Conservation (phyloP, 75 land plant genomes). For the Sequoia sempervirens region DNA sequence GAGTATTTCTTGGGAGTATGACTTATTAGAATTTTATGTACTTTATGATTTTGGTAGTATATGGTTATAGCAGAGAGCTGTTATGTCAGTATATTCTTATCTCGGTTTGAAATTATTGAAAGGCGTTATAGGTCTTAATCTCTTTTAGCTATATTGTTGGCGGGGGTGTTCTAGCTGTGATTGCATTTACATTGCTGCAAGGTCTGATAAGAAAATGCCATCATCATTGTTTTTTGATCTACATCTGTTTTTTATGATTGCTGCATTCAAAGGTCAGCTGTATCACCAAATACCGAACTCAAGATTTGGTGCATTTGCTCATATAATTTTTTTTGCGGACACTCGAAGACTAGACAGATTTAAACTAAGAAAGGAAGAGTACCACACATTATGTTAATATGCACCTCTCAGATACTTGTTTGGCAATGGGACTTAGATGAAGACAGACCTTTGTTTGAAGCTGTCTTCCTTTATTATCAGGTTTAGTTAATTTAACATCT, state of each 20-base stretch:
- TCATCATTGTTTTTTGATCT: not conserved
- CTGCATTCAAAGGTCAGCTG: not conserved
- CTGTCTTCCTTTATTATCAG: too few relatives aligned
- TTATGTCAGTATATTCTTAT: not conserved
- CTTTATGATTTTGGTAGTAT: not conserved
- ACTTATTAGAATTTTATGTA: not conserved
- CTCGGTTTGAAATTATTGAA: not conserved
- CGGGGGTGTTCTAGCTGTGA: not conserved
- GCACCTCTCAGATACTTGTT: too few relatives aligned
- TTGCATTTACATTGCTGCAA: not conserved
- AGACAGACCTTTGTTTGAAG: too few relatives aligned
- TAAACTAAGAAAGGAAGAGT: too few relatives aligned
- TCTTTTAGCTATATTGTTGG: not conserved
- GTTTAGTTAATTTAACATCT: too few relatives aligned
- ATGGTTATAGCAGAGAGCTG: not conserved
- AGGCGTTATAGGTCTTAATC: not conserved
- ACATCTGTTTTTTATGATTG: not conserved
- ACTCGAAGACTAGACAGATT: too few relatives aligned
- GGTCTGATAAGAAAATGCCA: not conserved
- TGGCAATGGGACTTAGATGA: too few relatives aligned
- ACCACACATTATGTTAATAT: too few relatives aligned
- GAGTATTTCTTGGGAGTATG: not conserved
- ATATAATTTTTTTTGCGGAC: too few relatives aligned
- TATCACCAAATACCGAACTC: too few relatives aligned
- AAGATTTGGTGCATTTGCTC: too few relatives aligned